These are phyloP conservation scores for Rhodosporidiobolus odoratus DNA, from an alignment of 768 basidiomycete genomes.

Conservation along the genomic window DNA sequence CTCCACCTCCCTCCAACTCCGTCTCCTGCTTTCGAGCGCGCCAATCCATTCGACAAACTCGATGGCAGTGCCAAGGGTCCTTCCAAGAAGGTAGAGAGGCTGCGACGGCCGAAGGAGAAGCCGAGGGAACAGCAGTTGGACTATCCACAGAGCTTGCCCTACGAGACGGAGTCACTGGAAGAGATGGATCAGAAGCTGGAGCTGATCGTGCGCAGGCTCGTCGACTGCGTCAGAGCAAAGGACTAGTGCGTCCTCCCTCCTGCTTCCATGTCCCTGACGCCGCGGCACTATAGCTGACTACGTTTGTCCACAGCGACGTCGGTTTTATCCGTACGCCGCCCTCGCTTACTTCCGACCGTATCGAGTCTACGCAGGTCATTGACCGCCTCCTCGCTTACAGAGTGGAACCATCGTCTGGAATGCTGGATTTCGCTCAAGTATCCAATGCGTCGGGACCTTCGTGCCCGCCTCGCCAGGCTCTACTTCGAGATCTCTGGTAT, in stretches of 20 bases:
- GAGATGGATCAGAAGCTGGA: constrained; percentile 51
- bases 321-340: constrained; percentile 26
- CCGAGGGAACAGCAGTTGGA: constrained; percentile 36
- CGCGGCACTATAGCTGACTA: not conserved
- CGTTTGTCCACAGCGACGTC: constrained; percentile 21
- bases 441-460: constrained; percentile 72
- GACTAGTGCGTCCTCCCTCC: constrained; percentile 60
- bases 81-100: constrained; percentile 20
- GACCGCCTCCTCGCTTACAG: not conserved
- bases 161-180: constrained; percentile 48
- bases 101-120: constrained; percentile 27
- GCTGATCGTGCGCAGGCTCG: constrained; percentile 51
- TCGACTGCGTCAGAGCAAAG: constrained; percentile 68
- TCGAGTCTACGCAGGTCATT: not conserved
- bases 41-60: constrained; percentile 15
- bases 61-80: constrained; percentile 7
- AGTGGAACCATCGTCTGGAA: constrained; percentile 44
- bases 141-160: constrained; percentile 45
- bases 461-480: constrained; percentile 66
- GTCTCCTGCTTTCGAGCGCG: constrained; percentile 28
- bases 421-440: constrained; percentile 75
- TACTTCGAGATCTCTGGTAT: constrained; percentile 70
- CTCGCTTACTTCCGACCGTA: not conserved
- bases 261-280: constrained; percentile 39
- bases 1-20: constrained; percentile 28